Percentiles rank a stretch among this genome's conserved stretches.
These are phyloP conservation scores for Gaeumannomyces tritici DNA, from an alignment of 2,329 filamentous ascomycete species.

Conservation along the genomic window DNA sequence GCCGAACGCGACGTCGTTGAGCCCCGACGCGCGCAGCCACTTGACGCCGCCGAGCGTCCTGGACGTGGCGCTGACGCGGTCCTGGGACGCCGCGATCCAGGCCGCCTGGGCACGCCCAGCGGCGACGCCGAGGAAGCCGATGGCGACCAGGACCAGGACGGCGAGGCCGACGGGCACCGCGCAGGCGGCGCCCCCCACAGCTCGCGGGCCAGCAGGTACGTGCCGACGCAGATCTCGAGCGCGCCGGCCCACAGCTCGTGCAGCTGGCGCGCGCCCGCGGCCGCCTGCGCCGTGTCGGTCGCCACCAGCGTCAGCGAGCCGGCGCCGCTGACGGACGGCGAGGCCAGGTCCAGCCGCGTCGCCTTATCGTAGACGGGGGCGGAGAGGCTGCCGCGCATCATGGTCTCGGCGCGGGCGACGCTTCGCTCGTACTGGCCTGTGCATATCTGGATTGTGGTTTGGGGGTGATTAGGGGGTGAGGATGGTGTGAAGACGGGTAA, in stretches of 20 bases:
- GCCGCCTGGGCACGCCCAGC: conserved; percentile 20
- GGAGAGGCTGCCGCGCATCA: conserved; percentile 5
- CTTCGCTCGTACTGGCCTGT: conserved; percentile 2
- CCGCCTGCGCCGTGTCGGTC: conserved; percentile 28
- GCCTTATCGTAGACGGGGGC: conserved; percentile 4
- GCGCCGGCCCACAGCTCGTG: conserved; percentile 32
- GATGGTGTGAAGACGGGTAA: not conserved
- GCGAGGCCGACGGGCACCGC: conserved; percentile 26
- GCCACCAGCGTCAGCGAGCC: conserved; percentile 27
- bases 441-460: not conserved
- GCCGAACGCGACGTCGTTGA: conserved; percentile 26
- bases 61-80: conserved; percentile 35
- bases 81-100: conserved; percentile 41
- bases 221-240: conserved; percentile 30
- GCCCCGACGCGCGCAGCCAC: conserved; percentile 37
- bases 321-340: not conserved
- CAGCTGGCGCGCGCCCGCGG: conserved; percentile 21
- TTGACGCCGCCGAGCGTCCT: conserved; percentile 39
- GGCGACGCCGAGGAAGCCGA: not conserved
- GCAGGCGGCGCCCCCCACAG: conserved; percentile 32
- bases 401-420: conserved; percentile 2
- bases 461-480: not conserved
- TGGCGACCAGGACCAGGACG: not conserved
- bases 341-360: not conserved
- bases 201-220: conserved; percentile 24